Conservation (phyloP, 257 asterid species). For the Oldenlandia corymbosa region DNA sequence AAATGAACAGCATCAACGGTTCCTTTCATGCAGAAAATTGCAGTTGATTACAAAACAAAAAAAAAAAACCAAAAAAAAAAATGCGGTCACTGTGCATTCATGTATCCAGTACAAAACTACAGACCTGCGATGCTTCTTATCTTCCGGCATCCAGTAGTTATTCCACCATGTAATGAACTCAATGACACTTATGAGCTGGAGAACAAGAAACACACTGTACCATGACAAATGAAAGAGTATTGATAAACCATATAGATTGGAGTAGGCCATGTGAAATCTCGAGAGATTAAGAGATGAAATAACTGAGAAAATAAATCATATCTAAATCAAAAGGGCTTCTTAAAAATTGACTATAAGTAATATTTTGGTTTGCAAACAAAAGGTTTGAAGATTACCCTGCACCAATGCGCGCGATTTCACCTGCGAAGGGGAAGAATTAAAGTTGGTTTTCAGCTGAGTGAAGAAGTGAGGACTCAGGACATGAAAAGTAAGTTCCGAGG, state of each 20-base stretch:
- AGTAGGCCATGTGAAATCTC: neutral
- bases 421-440: slow-evolving; percentile 34
- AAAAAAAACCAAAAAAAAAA: no score
- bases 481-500: no score
- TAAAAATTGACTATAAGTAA: no score
- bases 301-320: neutral
- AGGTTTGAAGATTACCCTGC: slow-evolving; percentile 67
- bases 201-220: slow-evolving; percentile 68
- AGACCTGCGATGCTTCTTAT: slow-evolving; percentile 52
- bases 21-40: neutral
- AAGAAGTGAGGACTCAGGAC: neutral
- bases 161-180: slow-evolving; percentile 96
- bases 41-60: no score
- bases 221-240: slow-evolving; percentile 1
- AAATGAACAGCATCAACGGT: neutral
- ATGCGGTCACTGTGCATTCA: no score
- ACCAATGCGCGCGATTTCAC: slow-evolving; percentile 87
- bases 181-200: slow-evolving; percentile 81
- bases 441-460: neutral
- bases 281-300: neutral
- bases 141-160: slow-evolving; percentile 85
- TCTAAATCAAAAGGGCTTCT: neutral
- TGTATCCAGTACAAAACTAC: neutral
- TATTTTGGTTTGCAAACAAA: neutral
- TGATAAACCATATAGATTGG: neutral